Percentiles rank a stretch among this genome's conserved stretches.
These are phyloP conservation scores for Phytophthora kernoviae DNA, from an alignment of 352 stramenopile genomes.

Conservation along the genomic window DNA sequence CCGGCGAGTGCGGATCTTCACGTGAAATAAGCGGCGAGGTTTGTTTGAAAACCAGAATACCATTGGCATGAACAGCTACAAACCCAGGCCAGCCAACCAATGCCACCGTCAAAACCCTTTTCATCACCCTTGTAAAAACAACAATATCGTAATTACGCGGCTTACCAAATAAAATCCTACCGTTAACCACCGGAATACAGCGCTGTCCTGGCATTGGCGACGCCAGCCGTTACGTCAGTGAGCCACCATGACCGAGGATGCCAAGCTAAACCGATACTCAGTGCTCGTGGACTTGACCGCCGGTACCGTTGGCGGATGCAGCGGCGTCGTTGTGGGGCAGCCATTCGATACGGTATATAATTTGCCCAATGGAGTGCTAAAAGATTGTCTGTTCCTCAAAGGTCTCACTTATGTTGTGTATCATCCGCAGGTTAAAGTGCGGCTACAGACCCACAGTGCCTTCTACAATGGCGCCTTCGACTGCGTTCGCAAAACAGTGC, in stretches of 20 bases:
- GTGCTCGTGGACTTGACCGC: constrained; percentile 51
- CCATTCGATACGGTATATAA: constrained; percentile 60
- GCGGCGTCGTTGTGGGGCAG: constrained; percentile 60
- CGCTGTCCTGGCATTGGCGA: constrained; percentile 1
- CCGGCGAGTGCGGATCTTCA: constrained; percentile 91
- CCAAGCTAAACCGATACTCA: constrained; percentile 25
- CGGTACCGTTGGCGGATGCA: constrained; percentile 54
- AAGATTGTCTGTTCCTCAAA: constrained; percentile 2
- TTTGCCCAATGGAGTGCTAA: no score
- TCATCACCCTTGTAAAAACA: constrained; percentile 11
- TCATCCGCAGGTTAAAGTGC: constrained; percentile 61
- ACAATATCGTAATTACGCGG: constrained; percentile 24
- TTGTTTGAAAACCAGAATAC: constrained; percentile 65
- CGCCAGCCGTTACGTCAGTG: neutral
- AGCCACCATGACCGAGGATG: constrained; percentile 31
- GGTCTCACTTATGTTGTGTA: constrained; percentile 6
- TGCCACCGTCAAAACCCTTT: constrained; percentile 1
- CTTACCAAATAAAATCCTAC: no score
- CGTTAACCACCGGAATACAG: neutral
- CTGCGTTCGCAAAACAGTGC: constrained; percentile 50
- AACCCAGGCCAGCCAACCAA: constrained; percentile 39
- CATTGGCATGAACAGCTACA: neutral
- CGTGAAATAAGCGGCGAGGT: constrained; percentile 54
- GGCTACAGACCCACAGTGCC: constrained; percentile 56
- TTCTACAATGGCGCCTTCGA: constrained; percentile 62